Conservation (phyloP, 2,329 filamentous ascomycete genomes). For the Botrytis cinerea region DNA sequence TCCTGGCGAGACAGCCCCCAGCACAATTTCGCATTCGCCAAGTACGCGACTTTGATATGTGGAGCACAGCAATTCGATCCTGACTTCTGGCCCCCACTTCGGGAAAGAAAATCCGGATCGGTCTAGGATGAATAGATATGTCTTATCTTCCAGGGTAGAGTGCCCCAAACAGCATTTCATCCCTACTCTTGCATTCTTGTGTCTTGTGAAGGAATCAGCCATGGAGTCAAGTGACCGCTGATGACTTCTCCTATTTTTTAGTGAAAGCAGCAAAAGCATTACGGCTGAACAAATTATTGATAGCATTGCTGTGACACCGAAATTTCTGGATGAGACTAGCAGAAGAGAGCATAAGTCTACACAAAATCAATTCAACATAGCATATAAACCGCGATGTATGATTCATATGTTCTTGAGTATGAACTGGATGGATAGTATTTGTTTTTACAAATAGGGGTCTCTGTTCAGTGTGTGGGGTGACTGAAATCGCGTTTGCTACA, state of each 20-base stretch:
- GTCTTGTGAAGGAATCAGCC: not conserved
- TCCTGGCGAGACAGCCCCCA: no score
- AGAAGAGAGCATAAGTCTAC: not conserved
- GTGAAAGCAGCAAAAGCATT: not conserved
- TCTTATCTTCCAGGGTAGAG: not conserved
- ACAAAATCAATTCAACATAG: not conserved
- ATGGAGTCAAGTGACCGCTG: not conserved
- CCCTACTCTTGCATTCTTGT: not conserved
- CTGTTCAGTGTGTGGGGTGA: not conserved
- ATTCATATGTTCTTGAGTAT: not conserved
- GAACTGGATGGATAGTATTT: not conserved
- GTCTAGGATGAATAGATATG: not conserved
- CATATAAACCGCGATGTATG: not conserved
- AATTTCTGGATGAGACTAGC: not conserved
- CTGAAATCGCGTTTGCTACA: not conserved
- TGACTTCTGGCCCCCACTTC: not conserved
- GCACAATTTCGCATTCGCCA: not conserved
- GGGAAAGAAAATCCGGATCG: not conserved
- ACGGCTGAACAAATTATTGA: not conserved
- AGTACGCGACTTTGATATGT: not conserved
- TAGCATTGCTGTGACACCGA: not conserved
- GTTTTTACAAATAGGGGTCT: not conserved
- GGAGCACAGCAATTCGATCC: not conserved
- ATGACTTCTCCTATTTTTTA: not conserved
- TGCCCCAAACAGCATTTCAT: not conserved